These are phyloP conservation scores for Cenchrus americanus DNA, from an alignment of 176 grass and related monocot species.

Conservation along the genomic window DNA sequence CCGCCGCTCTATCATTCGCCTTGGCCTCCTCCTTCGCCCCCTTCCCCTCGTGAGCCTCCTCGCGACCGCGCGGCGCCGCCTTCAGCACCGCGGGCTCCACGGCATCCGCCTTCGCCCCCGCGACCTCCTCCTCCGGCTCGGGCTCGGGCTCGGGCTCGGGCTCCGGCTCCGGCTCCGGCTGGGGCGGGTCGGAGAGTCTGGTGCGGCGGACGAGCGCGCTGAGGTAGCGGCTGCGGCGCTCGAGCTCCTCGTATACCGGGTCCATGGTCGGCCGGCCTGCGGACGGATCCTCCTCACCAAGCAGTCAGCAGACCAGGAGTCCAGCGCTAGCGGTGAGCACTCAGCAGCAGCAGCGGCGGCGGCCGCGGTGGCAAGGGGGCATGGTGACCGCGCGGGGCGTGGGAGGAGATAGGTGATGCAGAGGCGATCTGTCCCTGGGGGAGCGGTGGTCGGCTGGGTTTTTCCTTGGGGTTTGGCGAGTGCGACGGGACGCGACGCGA, in stretches of 20 bases:
- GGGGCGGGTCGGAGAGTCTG: constrained; percentile 54
- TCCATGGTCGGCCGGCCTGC: constrained; percentile 50
- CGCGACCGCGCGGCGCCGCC: neutral
- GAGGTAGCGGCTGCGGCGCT: constrained; percentile 84
- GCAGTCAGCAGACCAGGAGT: too few species aligned
- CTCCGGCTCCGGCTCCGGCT: constrained; percentile 15
- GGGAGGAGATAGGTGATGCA: neutral
- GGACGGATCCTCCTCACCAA: neutral
- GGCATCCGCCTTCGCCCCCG: neutral
- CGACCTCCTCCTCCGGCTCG: neutral
- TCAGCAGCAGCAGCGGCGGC: neutral
- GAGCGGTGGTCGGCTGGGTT: constrained; percentile 34
- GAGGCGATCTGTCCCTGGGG: constrained; percentile 10
- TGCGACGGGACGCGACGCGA: neutral
- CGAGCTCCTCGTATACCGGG: constrained; percentile 75
- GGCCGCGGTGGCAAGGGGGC: constrained; percentile 4
- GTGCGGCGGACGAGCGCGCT: constrained; percentile 80
- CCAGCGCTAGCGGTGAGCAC: neutral
- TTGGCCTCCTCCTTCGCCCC: constrained; percentile 39
- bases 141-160: neutral
- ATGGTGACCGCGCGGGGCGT: neutral
- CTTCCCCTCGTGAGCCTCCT: constrained; percentile 30
- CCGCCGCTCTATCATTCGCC: constrained; percentile 7
- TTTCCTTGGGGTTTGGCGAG: constrained; percentile 33
- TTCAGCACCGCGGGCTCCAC: neutral